A percentile compares a stretch with the other conserved stretches of the same genome.
Evolutionary conservation across 345 rosid genomes (phyloP).

Genomic region (Salix viminalis): DNA sequence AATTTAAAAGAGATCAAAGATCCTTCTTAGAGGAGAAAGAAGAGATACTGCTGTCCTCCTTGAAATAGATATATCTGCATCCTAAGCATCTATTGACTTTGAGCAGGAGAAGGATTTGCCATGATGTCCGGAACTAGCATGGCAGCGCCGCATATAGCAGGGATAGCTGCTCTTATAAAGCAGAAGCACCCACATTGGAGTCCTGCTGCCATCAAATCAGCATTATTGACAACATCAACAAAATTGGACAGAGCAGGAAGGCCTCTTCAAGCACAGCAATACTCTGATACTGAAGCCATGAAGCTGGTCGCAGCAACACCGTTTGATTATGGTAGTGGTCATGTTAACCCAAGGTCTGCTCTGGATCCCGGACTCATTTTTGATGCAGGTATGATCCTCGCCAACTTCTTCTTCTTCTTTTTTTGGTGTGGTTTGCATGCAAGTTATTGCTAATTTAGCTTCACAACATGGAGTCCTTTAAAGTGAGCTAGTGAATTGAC

Average conservation of each 20-base stretch:
- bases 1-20: background rate
- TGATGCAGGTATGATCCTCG: constrained; percentile 63
- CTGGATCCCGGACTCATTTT: constrained; percentile 94
- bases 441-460: background rate
- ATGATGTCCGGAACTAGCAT: constrained; percentile 96
- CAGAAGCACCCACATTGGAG: constrained; percentile 97
- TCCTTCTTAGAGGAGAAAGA: background rate
- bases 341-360: constrained; percentile 92
- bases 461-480: background rate
- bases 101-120: constrained; percentile 95
- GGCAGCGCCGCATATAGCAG: constrained; percentile 99
- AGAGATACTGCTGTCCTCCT: background rate
- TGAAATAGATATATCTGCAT: background rate
- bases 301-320: constrained; percentile 83
- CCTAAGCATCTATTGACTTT: constrained; percentile 1
- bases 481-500: background rate
- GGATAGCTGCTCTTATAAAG: constrained; percentile 96
- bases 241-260: constrained; percentile 79
- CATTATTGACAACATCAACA: constrained; percentile 89
- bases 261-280: constrained; percentile 89
- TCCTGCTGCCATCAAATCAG: constrained; percentile 95
- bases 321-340: constrained; percentile 96
- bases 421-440: constrained; percentile 4
- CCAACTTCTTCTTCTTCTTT: background rate
- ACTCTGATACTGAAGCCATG: constrained; percentile 73